These are phyloP conservation scores for Suillus occidentalis DNA, from an alignment of 768 basidiomycete species.

Conservation along the genomic window DNA sequence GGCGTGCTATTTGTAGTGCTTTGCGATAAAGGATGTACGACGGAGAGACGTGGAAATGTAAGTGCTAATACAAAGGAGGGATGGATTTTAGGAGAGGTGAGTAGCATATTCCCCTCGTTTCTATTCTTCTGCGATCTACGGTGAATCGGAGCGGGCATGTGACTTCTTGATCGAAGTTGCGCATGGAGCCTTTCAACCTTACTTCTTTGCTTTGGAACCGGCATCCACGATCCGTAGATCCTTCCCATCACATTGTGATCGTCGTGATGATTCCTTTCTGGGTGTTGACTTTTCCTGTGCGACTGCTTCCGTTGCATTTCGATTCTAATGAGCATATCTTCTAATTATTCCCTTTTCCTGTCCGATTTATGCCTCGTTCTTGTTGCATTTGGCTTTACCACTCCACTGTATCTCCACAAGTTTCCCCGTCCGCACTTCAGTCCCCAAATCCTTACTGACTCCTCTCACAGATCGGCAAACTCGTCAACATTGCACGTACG, in stretches of 20 bases:
- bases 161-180: not conserved
- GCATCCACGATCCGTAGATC: not conserved
- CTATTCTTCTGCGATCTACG: not conserved
- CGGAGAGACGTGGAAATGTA: constrained; percentile 3
- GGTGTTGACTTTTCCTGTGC: not conserved
- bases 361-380: constrained; percentile 7
- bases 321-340: not conserved
- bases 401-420: not conserved
- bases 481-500: constrained; percentile 62
- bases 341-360: not conserved
- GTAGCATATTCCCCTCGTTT: not conserved
- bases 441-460: not conserved
- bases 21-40: constrained; percentile 46
- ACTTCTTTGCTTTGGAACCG: not conserved
- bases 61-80: not conserved
- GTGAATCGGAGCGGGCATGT: not conserved
- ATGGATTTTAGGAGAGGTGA: constrained; percentile 5
- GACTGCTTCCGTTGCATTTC: not conserved
- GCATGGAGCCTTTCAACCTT: not conserved
- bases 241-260: constrained; percentile 1
- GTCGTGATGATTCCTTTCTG: not conserved
- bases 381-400: constrained; percentile 3
- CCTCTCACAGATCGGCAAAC: constrained; percentile 57
- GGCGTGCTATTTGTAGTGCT: constrained; percentile 55
- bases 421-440: not conserved